Percentiles rank a stretch among this genome's conserved stretches.
phyloP scores from a whole-genome alignment of 1,139 yeast genomes.

The Pichia sp. region DNA sequence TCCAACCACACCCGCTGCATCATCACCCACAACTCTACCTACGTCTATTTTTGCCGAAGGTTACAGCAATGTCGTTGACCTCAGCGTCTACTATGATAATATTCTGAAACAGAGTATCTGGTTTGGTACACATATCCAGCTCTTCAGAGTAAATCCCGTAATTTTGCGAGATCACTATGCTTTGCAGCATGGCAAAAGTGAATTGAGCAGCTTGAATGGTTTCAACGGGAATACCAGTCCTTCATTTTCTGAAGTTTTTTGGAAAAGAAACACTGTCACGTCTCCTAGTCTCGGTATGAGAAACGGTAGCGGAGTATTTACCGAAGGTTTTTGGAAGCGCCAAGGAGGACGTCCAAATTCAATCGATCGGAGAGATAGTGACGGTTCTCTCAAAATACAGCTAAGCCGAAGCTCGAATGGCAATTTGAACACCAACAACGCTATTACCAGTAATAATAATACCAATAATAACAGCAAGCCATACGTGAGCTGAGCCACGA shows the following conservation, averaged over 20 bases:
- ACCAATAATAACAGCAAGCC: neutral
- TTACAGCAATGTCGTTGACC: neutral
- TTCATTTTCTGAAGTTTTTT: constrained; percentile 9
- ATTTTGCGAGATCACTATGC: constrained; percentile 16
- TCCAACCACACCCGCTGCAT: constrained; percentile 5
- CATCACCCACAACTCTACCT: neutral
- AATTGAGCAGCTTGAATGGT: neutral
- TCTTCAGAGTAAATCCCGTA: constrained; percentile 46
- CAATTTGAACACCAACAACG: neutral
- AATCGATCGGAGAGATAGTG: constrained; percentile 18
- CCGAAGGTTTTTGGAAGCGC: constrained; percentile 23
- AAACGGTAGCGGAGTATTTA: constrained; percentile 17
- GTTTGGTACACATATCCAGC: constrained; percentile 56
- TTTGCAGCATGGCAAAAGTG: constrained; percentile 16
- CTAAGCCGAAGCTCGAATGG: constrained; percentile 6
- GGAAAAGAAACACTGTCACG: constrained; percentile 10
- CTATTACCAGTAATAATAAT: too few relatives aligned
- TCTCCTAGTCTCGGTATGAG: constrained; percentile 11
- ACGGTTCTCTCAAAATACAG: constrained; percentile 15
- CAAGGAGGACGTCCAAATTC: constrained; percentile 18
- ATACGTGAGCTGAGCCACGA: neutral
- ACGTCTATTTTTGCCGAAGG: neutral
- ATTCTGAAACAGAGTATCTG: constrained; percentile 47
- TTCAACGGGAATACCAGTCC: neutral
- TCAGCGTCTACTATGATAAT: constrained; percentile 30